Evolutionary conservation across 345 rosid genomes (phyloP), one percentile per base, ranked within the genome.

Genomic region (rapeseed (Brassica napus)): DNA sequence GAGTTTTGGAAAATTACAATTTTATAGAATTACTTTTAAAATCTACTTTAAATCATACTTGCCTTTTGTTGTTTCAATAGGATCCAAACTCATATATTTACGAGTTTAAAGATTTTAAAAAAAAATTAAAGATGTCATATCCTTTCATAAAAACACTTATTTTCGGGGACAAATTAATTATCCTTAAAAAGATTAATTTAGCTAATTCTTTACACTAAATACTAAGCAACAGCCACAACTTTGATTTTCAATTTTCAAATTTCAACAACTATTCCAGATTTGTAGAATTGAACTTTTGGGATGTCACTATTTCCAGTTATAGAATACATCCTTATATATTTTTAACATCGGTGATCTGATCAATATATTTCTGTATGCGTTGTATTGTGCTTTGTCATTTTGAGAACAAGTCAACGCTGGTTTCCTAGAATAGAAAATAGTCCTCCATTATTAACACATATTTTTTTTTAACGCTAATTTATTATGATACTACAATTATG

Each of bases 251-350:
- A 8, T 2, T 55, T 54, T 18, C 23, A 8, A 8, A 0, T 55
- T 54, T 18, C 28, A 58, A 58, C 62, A 58, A 21, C 30, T 58
- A 59, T 24, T 59, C n/a, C 0, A 3, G 7, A 59, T 11, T 24
- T 59, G 1, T 9, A 24, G 2, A 59, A 12, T 68, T 42, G 69
- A 49, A 24, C 37, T 62, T 66, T 70, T 77, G 72, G 49, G 14
- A 39, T 77, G 81, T 77, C 81, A 64, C 58, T 77, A 7, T 71
- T 35, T 64, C 71, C 23, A 52, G 4, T 23, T 77, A 15, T 52
- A 64, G 64, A 31, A 31, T 21, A 49, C 1, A 14, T 14, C 2
- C 18, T 14, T 30, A 14, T 60, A 14, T 62, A 28, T 64, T n/a
- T 12, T 64, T 18, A 65, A 65, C 28, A 11, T 77, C 5, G 64